Conservation (phyloP, 306 rosid genomes). For the Elaeagnus macrophylla region DNA sequence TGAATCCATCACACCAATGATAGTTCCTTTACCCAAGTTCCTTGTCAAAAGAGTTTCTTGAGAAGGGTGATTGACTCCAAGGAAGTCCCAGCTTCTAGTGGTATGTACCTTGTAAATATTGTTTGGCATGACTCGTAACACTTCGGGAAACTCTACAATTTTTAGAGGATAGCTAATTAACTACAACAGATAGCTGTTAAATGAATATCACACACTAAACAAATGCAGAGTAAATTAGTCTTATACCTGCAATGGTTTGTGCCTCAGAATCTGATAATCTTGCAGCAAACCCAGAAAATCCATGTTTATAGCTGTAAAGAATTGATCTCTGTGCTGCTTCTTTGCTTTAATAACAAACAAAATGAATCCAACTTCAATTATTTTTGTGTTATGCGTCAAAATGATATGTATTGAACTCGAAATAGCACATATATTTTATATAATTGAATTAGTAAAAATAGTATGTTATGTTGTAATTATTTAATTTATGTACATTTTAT, state of each 20-base stretch:
- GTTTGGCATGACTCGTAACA: slow-evolving; percentile 40
- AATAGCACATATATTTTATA: neutral
- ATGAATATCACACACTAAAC: neutral
- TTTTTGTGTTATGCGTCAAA: too few species aligned
- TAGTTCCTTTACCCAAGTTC: slow-evolving; percentile 31
- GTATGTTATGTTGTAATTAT: too few species aligned
- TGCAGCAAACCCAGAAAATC: slow-evolving; percentile 37
- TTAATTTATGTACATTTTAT: too few species aligned
- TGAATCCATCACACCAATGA: slow-evolving; percentile 45
- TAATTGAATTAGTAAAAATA: too few species aligned
- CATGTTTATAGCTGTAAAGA: slow-evolving; percentile 32
- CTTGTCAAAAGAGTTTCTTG: slow-evolving; percentile 17
- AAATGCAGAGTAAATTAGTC: slow-evolving; percentile 8
- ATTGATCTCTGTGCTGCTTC: slow-evolving; percentile 22
- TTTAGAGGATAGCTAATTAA: neutral
- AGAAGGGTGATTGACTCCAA: slow-evolving; percentile 19
- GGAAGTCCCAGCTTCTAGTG: slow-evolving; percentile 53
- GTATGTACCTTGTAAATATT: slow-evolving; percentile 34
- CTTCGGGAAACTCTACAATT: slow-evolving; percentile 32
- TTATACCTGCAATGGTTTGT: slow-evolving; percentile 30
- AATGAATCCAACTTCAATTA: too few species aligned
- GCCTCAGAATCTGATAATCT: slow-evolving; percentile 40
- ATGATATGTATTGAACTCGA: neutral
- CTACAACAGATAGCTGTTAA: neutral
- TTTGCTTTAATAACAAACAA: slow-evolving; percentile 10